A percentile compares a stretch with the other conserved stretches of the same genome.
phyloP scores from a whole-genome alignment of 1,284 basidiomycete genomes.

The Ceratobasidium sp. region DNA sequence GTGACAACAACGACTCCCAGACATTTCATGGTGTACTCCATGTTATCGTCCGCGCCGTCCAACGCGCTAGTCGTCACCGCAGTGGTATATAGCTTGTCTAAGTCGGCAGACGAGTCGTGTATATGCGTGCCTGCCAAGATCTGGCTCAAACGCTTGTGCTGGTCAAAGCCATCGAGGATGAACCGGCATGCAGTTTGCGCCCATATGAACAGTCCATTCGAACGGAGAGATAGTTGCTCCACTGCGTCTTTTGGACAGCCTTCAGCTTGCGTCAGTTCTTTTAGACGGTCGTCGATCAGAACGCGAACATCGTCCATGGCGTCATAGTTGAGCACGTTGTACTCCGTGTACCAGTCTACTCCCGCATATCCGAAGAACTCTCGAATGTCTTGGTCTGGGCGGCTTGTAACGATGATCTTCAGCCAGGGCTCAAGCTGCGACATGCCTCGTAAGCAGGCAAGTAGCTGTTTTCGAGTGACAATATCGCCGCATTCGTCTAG shows the following conservation, averaged over 20 bases:
- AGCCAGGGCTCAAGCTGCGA: not conserved
- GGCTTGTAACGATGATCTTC: constrained; percentile 41
- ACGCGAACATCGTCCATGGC: not conserved
- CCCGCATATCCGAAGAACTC: not conserved
- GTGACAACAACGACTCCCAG: not conserved
- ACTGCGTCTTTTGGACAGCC: not conserved
- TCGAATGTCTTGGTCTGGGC: constrained; percentile 13
- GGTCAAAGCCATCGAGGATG: not conserved
- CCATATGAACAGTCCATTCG: not conserved
- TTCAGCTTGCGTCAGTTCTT: not conserved
- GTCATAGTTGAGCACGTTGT: constrained; percentile 1
- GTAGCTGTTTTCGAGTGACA: constrained; percentile 3
- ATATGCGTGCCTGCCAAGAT: not conserved
- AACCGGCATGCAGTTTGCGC: constrained; percentile 21
- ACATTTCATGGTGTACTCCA: not conserved
- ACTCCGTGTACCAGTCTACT: not conserved
- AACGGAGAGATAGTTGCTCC: constrained; percentile 1
- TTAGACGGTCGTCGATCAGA: not conserved
- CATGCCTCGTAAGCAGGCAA: not conserved
- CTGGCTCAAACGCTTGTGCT: not conserved
- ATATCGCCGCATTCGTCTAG: constrained; percentile 4
- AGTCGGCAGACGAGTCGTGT: not conserved
- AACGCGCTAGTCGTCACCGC: not conserved
- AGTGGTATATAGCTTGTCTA: constrained; percentile 15
- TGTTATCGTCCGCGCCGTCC: not conserved